A percentile compares a stretch with the other conserved stretches of the same genome.
Conservation (phyloP, 768 basidiomycete species). For the Tulasnella sp. region DNA sequence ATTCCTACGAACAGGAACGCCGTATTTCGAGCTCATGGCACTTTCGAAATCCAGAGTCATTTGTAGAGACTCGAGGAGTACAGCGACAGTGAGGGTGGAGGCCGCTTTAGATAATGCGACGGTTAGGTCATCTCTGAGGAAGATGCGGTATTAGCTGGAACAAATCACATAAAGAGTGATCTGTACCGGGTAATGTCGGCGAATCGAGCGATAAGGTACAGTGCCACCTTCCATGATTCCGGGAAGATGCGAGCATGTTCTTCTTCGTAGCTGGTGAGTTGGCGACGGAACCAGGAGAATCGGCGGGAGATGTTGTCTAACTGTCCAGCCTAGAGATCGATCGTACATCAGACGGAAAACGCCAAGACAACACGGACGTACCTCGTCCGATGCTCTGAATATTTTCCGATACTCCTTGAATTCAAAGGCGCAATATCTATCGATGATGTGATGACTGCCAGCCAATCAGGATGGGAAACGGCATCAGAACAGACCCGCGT, state of each 20-base stretch:
- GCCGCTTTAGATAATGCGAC: slow-evolving; percentile 68
- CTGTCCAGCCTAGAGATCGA: slow-evolving; percentile 49
- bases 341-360: background rate
- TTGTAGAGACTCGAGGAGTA: slow-evolving; percentile 75
- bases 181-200: slow-evolving; percentile 77
- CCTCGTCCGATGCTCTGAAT: slow-evolving; percentile 86
- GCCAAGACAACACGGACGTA: slow-evolving; percentile 12
- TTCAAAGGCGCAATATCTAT: slow-evolving; percentile 79
- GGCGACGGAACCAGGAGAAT: slow-evolving; percentile 88
- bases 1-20: slow-evolving; percentile 43
- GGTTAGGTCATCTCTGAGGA: slow-evolving; percentile 65
- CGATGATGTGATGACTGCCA: slow-evolving; percentile 50
- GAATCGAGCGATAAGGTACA: slow-evolving; percentile 72
- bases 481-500: slow-evolving; percentile 14
- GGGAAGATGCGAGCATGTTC: slow-evolving; percentile 81
- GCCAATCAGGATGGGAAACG: background rate
- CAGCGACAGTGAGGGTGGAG: slow-evolving; percentile 56
- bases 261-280: slow-evolving; percentile 74
- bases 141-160: background rate
- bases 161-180: background rate
- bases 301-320: slow-evolving; percentile 87
- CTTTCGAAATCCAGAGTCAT: slow-evolving; percentile 80
- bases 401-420: slow-evolving; percentile 94
- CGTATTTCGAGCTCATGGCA: slow-evolving; percentile 71
- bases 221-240: slow-evolving; percentile 70